Evolutionary conservation across 768 basidiomycete species (phyloP).

Genomic region (Dendrothele bispora): DNA sequence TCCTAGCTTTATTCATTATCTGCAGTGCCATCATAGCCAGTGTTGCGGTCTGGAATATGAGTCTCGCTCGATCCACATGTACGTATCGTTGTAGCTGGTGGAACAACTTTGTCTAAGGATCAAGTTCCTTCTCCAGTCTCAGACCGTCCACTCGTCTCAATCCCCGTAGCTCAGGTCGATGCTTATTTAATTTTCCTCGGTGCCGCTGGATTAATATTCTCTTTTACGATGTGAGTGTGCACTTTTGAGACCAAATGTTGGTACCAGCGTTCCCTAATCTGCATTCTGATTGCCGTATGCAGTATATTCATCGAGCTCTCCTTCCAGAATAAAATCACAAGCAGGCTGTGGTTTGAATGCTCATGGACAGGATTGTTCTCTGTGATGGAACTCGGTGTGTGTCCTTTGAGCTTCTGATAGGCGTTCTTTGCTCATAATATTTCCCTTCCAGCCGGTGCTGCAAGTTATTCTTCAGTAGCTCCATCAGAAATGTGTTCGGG

Average conservation of each 20-base stretch:
- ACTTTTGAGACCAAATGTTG: neutral
- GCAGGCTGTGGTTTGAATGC: constrained; percentile 73
- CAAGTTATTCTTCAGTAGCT: constrained; percentile 43
- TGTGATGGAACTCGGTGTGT: constrained; percentile 59
- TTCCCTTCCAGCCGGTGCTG: constrained; percentile 47
- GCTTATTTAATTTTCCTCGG: constrained; percentile 61
- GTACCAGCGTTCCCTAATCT: neutral
- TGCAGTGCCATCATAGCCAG: constrained; percentile 67
- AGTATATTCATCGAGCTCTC: constrained; percentile 62
- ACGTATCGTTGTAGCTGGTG: constrained; percentile 37
- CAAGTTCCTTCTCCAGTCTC: neutral
- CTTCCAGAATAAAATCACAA: constrained; percentile 48
- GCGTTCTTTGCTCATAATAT: constrained; percentile 3
- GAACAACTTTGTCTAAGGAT: neutral
- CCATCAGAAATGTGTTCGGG: constrained; percentile 34
- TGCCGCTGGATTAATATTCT: constrained; percentile 53
- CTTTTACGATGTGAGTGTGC: constrained; percentile 60
- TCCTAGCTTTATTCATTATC: constrained; percentile 55
- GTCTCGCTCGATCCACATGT: constrained; percentile 38
- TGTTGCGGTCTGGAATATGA: constrained; percentile 69
- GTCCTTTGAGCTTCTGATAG: neutral
- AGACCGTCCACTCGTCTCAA: constrained; percentile 8
- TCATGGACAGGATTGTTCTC: constrained; percentile 60
- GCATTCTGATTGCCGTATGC: constrained; percentile 8
- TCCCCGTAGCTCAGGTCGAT: constrained; percentile 46